Conservation (phyloP, 805 yeast genomes). For the Suhomyces canberraensis region DNA sequence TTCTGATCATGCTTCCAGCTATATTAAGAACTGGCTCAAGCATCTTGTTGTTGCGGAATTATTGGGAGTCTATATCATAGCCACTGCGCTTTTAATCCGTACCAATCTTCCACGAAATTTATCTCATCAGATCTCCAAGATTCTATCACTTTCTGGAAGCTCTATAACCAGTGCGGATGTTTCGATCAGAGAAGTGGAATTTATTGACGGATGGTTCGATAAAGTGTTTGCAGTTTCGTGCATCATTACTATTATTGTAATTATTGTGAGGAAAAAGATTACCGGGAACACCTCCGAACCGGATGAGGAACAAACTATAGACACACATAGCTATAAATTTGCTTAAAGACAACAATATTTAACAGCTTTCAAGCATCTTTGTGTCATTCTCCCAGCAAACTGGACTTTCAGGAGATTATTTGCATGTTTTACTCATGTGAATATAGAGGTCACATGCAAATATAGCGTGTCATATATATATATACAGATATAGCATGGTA, state of each 20-base stretch:
- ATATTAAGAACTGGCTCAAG: slow-evolving; percentile 30
- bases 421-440: no score
- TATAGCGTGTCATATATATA: no score
- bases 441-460: no score
- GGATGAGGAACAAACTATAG: slow-evolving; percentile 36
- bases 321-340: slow-evolving; percentile 8
- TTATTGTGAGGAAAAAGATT: slow-evolving; percentile 19
- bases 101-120: slow-evolving; percentile 46
- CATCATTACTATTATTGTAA: slow-evolving; percentile 27
- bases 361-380: no score
- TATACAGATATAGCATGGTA: no score
- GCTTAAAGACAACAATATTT: slow-evolving; percentile 2
- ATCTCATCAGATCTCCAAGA: slow-evolving; percentile 38
- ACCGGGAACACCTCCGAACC: slow-evolving; percentile 14
- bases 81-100: slow-evolving; percentile 49
- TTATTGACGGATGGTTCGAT: slow-evolving; percentile 52
- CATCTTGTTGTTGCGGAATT: slow-evolving; percentile 43
- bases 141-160: slow-evolving; percentile 35
- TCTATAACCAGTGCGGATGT: slow-evolving; percentile 16
- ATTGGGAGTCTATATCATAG: slow-evolving; percentile 48
- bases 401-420: no score
- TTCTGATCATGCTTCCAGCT: slow-evolving; percentile 10
- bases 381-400: no score
- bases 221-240: slow-evolving; percentile 47
- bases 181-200: slow-evolving; percentile 37